Conservation (phyloP, 75 land plant genomes). For the Cunninghamia lanceolata region DNA sequence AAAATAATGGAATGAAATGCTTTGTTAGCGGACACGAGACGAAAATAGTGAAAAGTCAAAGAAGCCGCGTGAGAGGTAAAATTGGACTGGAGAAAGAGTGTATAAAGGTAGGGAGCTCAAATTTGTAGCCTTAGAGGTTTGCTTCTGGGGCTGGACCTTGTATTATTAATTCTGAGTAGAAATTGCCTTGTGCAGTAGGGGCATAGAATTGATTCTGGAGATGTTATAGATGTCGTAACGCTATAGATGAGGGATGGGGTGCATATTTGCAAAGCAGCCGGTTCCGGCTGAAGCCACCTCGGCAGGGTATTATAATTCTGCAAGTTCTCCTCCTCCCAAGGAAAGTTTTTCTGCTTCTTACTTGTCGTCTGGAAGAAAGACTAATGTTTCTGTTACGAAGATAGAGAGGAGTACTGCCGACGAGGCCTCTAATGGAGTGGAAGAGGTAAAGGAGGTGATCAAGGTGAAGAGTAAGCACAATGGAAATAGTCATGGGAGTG, state of each 20-base stretch:
- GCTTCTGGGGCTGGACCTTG: background rate
- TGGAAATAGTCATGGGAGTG: background rate
- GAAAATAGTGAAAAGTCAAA: background rate
- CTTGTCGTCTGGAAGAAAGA: constrained; percentile 1
- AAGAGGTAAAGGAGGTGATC: constrained; percentile 10
- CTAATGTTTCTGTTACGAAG: background rate
- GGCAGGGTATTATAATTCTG: background rate
- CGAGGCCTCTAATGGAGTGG: constrained; percentile 10
- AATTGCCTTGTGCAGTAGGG: background rate
- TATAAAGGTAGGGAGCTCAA: background rate
- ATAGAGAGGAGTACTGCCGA: background rate
- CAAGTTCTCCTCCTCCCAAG: background rate
- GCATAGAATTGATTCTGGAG: background rate
- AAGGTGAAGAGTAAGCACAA: constrained; percentile 16
- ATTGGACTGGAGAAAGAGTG: background rate
- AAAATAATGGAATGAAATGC: background rate
- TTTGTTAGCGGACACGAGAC: background rate
- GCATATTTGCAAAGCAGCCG: constrained; percentile 16
- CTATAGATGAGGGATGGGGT: constrained; percentile 10
- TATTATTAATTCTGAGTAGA: background rate
- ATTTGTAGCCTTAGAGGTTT: background rate
- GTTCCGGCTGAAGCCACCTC: background rate
- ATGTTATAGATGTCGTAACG: background rate
- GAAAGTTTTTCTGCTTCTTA: background rate
- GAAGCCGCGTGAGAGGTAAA: background rate